Conservation (phyloP, 2,329 filamentous ascomycete genomes). For the Aspergillus vadensis region DNA sequence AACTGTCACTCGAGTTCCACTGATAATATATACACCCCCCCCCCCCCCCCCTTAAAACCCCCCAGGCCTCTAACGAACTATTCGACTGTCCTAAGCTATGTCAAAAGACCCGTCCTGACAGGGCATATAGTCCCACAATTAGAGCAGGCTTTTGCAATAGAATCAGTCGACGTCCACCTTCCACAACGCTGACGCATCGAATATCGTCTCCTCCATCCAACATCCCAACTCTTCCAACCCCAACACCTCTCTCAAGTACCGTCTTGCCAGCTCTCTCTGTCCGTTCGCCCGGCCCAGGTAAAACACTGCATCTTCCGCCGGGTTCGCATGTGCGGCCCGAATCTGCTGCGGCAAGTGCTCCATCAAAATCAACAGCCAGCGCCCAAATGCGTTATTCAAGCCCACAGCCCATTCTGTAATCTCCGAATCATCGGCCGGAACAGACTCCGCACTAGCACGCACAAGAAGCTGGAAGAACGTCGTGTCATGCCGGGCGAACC, state of each 20-base stretch:
- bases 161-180: background rate
- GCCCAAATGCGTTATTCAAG: conserved; percentile 29
- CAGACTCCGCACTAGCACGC: conserved; percentile 41
- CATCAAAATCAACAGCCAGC: conserved; percentile 42
- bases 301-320: conserved; percentile 28
- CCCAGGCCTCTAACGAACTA: too few species aligned
- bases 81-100: too few species aligned
- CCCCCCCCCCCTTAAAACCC: too few species aligned
- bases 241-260: conserved; percentile 32
- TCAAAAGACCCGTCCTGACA: too few species aligned
- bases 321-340: conserved; percentile 18
- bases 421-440: conserved; percentile 38
- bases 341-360: conserved; percentile 31
- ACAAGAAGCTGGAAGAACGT: conserved; percentile 37
- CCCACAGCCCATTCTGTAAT: conserved; percentile 42
- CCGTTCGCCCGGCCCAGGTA: conserved; percentile 27
- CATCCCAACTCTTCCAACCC: conserved; percentile 20
- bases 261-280: conserved; percentile 20
- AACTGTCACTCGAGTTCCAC: too few species aligned
- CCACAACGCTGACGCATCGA: conserved; percentile 17
- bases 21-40: too few species aligned
- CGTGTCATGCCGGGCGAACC: conserved; percentile 26
- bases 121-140: too few species aligned
- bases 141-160: too few species aligned
- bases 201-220: conserved; percentile 30